Evolutionary conservation across 2,329 filamentous ascomycete species (phyloP), one percentile per base, ranked within the genome.

Genomic region (Ascochyta rabiei): DNA sequence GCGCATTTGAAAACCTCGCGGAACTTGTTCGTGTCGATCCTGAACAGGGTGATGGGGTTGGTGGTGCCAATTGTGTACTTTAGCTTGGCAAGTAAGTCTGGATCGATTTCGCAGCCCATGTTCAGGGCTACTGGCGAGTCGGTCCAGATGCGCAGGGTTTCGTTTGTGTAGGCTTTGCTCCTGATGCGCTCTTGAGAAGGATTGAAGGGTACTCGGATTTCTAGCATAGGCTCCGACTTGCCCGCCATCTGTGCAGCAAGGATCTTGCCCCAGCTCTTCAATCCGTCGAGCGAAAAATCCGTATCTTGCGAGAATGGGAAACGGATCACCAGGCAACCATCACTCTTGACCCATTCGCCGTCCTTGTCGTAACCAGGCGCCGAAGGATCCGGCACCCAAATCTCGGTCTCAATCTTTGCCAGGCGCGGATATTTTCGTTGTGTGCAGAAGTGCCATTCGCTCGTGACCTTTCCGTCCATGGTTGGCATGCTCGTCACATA

Each of bases 361-460:
- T 81, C 77, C 42, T 76, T 66, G 15, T 75, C 76, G 58, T 85
- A 82, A 2, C 80, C 78, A 53, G 79, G 78, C 30, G 82, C 81
- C 59, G 80, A 78, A 42, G 82, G 76, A 73, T 91, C 88, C 0
- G 89, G 89, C 23, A 88, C 74, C 88, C 88, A 93, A n/a, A 88
- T 75, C 62, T 86, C 80, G 0, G 83, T 81, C 53, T 79, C 81
- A 45, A 97, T 81, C 41, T 86, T 87, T 7, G 90, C 87, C 46
- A 98, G 81, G 37, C 82, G 82, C 1, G 91, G 86, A 61, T 86
- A 86, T 61, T 89, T 83, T 51, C 89, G 79, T 70, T 87, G 84
- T 0, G 89, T 91, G 71, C 91, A 79, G 69, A 90, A 88, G 13
- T 86, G 81, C 90, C 90, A 95, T 49, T 72, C 66, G 53, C 71